phyloP scores from a whole-genome alignment of 176 grass and related monocot species.

The Stipa capillata region DNA sequence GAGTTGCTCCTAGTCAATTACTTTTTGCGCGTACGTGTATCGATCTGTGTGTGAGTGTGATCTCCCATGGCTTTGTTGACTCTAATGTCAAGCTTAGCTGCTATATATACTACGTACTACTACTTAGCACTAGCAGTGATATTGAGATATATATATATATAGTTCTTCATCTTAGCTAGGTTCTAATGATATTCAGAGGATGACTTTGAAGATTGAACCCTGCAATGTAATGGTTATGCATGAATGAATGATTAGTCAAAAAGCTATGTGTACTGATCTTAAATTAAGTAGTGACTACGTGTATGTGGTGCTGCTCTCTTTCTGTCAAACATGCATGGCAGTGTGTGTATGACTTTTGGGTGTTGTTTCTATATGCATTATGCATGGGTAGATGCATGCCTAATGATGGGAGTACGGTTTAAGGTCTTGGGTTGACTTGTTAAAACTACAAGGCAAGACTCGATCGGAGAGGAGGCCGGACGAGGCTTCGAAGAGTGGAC shows the following conservation, averaged over 20 bases:
- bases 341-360: not conserved
- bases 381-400: conserved; percentile 1
- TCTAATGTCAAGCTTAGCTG: conserved; percentile 35
- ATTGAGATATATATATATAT: not conserved
- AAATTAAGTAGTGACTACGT: not conserved
- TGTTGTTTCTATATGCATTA: not conserved
- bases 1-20: conserved; percentile 26
- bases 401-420: conserved; percentile 34
- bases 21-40: conserved; percentile 11
- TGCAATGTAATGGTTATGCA: conserved; percentile 17
- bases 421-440: conserved; percentile 33
- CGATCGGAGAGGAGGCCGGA: not conserved
- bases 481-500: not conserved
- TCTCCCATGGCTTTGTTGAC: conserved; percentile 43
- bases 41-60: conserved; percentile 26
- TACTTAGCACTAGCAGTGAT: not conserved
- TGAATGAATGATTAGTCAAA: not conserved
- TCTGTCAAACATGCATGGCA: conserved; percentile 12
- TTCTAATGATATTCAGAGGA: conserved; percentile 23
- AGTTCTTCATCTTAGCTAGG: conserved; percentile 11
- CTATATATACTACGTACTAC: not conserved
- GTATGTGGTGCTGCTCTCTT: not conserved
- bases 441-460: conserved; percentile 15
- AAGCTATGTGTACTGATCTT: not conserved
- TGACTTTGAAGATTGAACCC: conserved; percentile 19